phyloP scores from a whole-genome alignment of 495 filamentous ascomycete genomes.

The Talaromyces liani region DNA sequence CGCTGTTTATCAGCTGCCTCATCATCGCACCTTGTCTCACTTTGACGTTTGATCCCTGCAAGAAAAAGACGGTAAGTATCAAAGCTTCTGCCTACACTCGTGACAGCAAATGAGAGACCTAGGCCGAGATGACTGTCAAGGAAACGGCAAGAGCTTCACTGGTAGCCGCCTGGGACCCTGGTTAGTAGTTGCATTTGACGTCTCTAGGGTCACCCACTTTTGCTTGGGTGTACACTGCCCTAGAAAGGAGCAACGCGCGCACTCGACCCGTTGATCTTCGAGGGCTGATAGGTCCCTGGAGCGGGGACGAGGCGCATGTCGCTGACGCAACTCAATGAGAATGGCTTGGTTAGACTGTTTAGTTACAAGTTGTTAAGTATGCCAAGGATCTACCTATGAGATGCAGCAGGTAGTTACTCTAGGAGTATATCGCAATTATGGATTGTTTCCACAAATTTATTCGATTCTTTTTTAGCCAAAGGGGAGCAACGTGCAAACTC shows the following conservation, averaged over 20 bases:
- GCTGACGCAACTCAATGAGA: neutral
- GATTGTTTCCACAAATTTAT: neutral
- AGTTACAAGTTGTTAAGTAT: neutral
- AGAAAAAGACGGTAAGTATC: neutral
- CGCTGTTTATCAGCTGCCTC: neutral
- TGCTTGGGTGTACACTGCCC: neutral
- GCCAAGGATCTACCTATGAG: neutral
- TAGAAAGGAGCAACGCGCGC: neutral
- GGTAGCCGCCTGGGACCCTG: conserved; percentile 7
- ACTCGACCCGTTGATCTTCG: neutral
- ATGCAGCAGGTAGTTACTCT: neutral
- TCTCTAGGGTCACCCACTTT: neutral
- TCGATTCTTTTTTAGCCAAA: neutral
- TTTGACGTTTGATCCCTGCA: neutral
- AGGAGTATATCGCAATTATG: neutral
- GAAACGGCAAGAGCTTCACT: neutral
- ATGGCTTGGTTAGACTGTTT: neutral
- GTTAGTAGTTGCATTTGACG: conserved; percentile 4
- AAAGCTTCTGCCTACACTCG: neutral
- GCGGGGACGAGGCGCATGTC: neutral
- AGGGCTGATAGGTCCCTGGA: neutral
- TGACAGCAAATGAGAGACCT: neutral
- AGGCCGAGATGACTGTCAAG: neutral
- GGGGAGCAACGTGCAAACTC: neutral
- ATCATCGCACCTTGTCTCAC: neutral